These are phyloP conservation scores for Podila epigama DNA, from an alignment of 192 early-diverging fungal genomes.

Conservation along the genomic window DNA sequence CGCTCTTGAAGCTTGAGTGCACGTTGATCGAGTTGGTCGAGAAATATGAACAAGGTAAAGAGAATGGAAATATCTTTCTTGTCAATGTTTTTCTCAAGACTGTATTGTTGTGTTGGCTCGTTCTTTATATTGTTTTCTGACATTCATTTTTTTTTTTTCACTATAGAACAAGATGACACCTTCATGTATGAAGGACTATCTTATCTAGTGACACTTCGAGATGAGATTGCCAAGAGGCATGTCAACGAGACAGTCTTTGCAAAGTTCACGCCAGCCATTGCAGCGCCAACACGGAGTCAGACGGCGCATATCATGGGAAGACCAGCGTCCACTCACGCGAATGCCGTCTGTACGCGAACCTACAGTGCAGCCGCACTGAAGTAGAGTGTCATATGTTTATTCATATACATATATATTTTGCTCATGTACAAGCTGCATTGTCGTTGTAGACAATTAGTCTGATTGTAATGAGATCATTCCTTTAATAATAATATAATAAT, in stretches of 20 bases:
- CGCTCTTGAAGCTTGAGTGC: constrained; percentile 69
- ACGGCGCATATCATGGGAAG: constrained; percentile 42
- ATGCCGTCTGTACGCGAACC: neutral
- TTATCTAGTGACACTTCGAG: constrained; percentile 30
- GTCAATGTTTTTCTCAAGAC: no score
- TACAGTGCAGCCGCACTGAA: no score
- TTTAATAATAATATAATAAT: no score
- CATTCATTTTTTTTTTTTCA: neutral
- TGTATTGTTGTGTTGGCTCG: no score
- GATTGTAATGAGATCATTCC: no score
- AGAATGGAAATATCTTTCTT: neutral
- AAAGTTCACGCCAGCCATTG: constrained; percentile 38
- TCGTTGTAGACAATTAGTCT: no score
- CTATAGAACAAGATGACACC: constrained; percentile 11
- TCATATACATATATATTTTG: no score
- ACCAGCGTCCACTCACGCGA: neutral
- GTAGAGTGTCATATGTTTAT: no score
- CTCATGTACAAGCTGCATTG: no score
- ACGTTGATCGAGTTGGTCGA: constrained; percentile 58
- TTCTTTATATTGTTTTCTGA: no score
- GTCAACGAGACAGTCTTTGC: constrained; percentile 64
- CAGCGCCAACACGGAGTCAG: constrained; percentile 42
- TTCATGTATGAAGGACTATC: constrained; percentile 32
- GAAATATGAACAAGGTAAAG: constrained; percentile 61
- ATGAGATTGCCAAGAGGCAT: constrained; percentile 60